Evolutionary conservation across 768 basidiomycete species (phyloP), one percentile per base, ranked within the genome.

Genomic region (Tulasnella sp.): DNA sequence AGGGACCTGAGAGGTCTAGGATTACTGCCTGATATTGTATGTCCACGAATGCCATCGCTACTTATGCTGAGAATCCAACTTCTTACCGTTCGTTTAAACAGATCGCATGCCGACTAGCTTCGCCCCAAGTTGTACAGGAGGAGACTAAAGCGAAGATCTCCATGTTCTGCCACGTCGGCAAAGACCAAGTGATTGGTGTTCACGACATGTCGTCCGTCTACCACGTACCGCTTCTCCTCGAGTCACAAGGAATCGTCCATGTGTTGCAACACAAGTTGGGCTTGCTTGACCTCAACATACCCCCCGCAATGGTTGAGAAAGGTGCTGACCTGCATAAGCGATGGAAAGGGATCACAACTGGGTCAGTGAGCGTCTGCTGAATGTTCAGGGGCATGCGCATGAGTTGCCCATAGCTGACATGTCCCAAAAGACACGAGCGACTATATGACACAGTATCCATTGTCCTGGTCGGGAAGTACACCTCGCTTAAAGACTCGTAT

Each of bases 191-290:
- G 42, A 78, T 99, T 52, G 94, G 92, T 56, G 87, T 98, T 5
- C 94, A 98, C 69, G 92, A 97, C 68, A 90, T 98, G 49, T 83
- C 86, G 8, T 96, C 92, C 41, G 92, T 97, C 31, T 99, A 99
- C 70, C 94, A 98, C 67, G 94, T 98, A 46, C 94, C 94, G 3
- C 78, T 98, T 9, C 78, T 98, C 17, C 78, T 99, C 31, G 82
- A 86, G 64, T 84, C 90, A 1, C 94, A 99, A 72, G 92, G 92
- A n/a, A 85, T 99, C 62, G 71, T 97, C 25, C 74, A 81, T 31
- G 96, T 84, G 72, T 80, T 99, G 22, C 78, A 77, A 64, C 87
- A 84, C 65, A 76, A 93, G 45, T 77, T 99, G n/a, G 81, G 85
- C 64, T 77, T 99, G 11, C 74, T 76, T 45, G 73, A 72, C 53